Conservation (phyloP, 805 yeast species). For the Teunomyces stri region DNA sequence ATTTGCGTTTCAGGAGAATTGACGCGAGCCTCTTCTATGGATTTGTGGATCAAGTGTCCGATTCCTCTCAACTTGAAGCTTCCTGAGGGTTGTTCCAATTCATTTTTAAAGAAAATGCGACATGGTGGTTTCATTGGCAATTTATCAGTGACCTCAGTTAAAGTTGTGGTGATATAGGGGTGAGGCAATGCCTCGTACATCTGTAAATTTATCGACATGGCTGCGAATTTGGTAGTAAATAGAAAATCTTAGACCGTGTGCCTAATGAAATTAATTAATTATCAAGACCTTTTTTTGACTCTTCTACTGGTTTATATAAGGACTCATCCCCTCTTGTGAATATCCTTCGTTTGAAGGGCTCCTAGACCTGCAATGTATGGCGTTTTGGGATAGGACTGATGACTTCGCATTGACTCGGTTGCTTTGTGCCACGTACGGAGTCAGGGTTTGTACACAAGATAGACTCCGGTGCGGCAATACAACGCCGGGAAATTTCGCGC, state of each 20-base stretch:
- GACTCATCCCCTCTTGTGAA: background rate
- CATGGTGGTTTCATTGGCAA: slow-evolving; percentile 31
- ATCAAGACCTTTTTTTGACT: background rate
- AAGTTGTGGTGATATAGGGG: slow-evolving; percentile 35
- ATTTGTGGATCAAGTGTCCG: slow-evolving; percentile 43
- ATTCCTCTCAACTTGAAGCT: slow-evolving; percentile 58
- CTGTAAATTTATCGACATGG: slow-evolving; percentile 7
- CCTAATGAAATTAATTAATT: background rate
- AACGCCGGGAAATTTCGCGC: background rate
- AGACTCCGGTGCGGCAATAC: background rate
- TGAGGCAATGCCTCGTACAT: slow-evolving; percentile 3
- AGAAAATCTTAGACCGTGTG: background rate
- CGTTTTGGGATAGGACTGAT: background rate
- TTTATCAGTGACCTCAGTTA: slow-evolving; percentile 35
- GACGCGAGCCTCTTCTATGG: slow-evolving; percentile 25
- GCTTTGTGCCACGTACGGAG: background rate
- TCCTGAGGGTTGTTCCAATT: slow-evolving; percentile 55
- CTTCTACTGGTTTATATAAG: background rate
- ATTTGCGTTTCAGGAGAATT: slow-evolving; percentile 23
- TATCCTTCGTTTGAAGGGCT: background rate
- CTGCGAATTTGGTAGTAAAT: background rate
- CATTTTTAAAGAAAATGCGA: slow-evolving; percentile 46
- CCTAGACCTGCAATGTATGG: slow-evolving; percentile 2
- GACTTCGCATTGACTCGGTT: slow-evolving; percentile 4
- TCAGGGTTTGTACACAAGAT: background rate